Percentiles rank a stretch among this genome's conserved stretches.
Evolutionary conservation across 2,329 filamentous ascomycete genomes (phyloP).

Genomic region (Alternaria incomplexa): DNA sequence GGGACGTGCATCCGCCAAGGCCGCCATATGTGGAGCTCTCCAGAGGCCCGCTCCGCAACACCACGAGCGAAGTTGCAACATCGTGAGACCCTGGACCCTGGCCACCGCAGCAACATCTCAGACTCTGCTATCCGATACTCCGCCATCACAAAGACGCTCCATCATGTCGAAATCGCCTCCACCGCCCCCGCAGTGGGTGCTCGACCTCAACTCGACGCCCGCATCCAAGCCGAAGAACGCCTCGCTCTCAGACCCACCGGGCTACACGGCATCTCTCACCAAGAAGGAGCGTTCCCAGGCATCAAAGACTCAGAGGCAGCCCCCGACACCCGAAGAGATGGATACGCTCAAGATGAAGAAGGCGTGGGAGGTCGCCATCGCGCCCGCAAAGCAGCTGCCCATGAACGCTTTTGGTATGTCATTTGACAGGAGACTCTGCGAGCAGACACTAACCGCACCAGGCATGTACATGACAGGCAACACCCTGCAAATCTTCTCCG

Average conservation of each 20-base stretch:
- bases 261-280: constrained; percentile 67
- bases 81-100: not conserved
- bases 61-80: not conserved
- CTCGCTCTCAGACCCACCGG: constrained; percentile 82
- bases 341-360: constrained; percentile 98
- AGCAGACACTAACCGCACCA: constrained; percentile 15
- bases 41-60: constrained; percentile 6
- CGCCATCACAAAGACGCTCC: not conserved
- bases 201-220: constrained; percentile 76
- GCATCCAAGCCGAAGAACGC: constrained; percentile 68
- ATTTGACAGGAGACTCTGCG: not conserved
- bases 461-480: constrained; percentile 99
- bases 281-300: constrained; percentile 47
- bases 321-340: constrained; percentile 82
- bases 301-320: constrained; percentile 61
- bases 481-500: constrained; percentile 96
- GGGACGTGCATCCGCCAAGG: constrained; percentile 35
- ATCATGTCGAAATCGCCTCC: constrained; percentile 37
- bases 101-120: not conserved
- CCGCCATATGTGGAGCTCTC: constrained; percentile 13
- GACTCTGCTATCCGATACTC: not conserved
- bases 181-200: constrained; percentile 78
- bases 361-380: constrained; percentile 95
- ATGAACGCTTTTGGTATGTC: constrained; percentile 89
- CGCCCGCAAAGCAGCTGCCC: constrained; percentile 88